Percentiles rank a stretch among this genome's conserved stretches.
Conservation (phyloP, 192 early-diverging fungal genomes). For the Mortierella alpina region DNA sequence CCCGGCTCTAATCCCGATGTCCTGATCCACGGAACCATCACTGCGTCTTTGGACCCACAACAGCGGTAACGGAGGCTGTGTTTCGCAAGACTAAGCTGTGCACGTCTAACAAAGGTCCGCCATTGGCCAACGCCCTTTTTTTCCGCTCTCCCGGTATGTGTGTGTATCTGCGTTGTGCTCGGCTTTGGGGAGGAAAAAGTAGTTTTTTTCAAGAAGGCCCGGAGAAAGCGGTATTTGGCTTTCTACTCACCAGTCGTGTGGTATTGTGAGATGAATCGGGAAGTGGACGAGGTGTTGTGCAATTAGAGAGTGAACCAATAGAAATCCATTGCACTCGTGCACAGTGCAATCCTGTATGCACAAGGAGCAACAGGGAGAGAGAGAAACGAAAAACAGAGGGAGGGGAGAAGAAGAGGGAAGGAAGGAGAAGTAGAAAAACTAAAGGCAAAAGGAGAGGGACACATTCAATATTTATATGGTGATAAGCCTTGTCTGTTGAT, state of each 20-base stretch:
- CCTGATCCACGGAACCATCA: too few relatives aligned
- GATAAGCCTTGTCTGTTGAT: too few relatives aligned
- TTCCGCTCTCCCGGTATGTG: not conserved
- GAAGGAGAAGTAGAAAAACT: not conserved
- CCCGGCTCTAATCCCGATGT: too few relatives aligned
- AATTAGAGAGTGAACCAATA: constrained; percentile 2
- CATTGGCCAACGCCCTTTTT: constrained; percentile 17
- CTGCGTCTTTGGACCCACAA: not conserved
- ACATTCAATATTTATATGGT: not conserved
- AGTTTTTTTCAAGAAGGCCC: not conserved
- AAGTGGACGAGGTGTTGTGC: not conserved
- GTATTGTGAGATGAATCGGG: constrained; percentile 26
- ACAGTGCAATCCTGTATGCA: not conserved
- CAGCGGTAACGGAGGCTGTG: constrained; percentile 16
- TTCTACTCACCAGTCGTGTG: constrained; percentile 12
- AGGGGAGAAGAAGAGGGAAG: not conserved
- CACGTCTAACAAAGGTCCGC: not conserved
- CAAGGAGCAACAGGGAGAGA: not conserved
- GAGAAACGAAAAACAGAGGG: not conserved
- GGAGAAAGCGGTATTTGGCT: constrained; percentile 23
- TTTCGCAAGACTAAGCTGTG: not conserved
- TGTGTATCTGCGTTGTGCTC: not conserved
- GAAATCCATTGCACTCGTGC: not conserved
- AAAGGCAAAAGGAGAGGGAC: not conserved
- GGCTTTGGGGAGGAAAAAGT: not conserved